A percentile compares a stretch with the other conserved stretches of the same genome.
Conservation (phyloP, 305 asterid genomes). For the Fraxinus velutina region DNA sequence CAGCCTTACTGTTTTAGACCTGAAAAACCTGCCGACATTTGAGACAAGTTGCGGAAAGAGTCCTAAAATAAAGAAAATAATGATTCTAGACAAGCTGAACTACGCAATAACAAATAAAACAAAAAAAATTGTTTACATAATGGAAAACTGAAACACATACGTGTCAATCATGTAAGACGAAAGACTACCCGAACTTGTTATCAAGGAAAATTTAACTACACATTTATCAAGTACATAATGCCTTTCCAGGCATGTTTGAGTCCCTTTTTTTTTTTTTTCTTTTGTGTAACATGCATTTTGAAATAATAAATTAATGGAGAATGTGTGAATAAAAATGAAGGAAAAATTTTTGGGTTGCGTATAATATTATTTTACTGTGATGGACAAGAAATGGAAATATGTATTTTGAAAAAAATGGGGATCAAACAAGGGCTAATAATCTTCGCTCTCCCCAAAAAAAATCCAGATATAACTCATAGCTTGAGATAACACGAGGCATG, state of each 20-base stretch:
- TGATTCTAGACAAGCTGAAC: not conserved
- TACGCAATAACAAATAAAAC: not conserved
- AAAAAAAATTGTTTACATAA: not conserved
- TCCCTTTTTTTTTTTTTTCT: too few relatives aligned
- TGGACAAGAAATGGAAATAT: too few relatives aligned
- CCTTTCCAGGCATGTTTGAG: too few relatives aligned
- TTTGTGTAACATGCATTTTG: too few relatives aligned
- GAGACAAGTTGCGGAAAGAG: not conserved
- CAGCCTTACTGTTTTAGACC: not conserved
- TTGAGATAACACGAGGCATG: not conserved
- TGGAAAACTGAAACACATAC: not conserved
- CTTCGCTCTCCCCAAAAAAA: not conserved
- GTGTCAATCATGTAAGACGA: not conserved
- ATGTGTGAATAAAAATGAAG: too few relatives aligned
- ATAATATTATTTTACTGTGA: too few relatives aligned
- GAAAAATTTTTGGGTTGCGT: too few relatives aligned
- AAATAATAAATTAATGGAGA: too few relatives aligned
- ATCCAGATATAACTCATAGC: not conserved
- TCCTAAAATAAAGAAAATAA: not conserved
- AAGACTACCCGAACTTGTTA: not conserved
- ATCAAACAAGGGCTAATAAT: too few relatives aligned
- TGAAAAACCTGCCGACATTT: not conserved
- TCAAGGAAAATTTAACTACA: not conserved
- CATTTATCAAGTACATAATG: not conserved
- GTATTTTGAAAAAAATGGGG: too few relatives aligned